Evolutionary conservation across 352 stramenopile genomes (phyloP).

Genomic region (Phytopythium sindhum): DNA sequence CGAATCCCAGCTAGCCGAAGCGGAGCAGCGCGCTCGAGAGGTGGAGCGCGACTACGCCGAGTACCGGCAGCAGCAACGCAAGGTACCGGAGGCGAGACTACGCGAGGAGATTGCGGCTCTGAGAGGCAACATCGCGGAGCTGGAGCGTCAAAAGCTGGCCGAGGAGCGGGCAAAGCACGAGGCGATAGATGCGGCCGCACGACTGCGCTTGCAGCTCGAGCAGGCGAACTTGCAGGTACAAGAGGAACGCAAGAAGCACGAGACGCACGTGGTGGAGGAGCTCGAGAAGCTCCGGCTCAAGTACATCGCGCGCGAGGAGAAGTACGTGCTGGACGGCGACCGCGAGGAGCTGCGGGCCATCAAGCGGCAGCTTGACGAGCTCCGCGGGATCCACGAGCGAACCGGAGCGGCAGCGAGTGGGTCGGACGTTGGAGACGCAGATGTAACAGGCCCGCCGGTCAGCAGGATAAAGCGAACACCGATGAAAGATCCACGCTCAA

Average conservation of each 20-base stretch:
- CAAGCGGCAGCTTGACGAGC: slow-evolving; percentile 76
- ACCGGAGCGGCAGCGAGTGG: neutral
- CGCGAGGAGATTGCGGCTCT: slow-evolving; percentile 69
- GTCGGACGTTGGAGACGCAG: neutral
- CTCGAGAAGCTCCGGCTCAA: slow-evolving; percentile 80
- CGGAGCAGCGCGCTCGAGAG: slow-evolving; percentile 45
- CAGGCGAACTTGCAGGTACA: slow-evolving; percentile 47
- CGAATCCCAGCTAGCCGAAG: slow-evolving; percentile 37
- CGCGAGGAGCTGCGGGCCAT: slow-evolving; percentile 77
- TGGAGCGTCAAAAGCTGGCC: slow-evolving; percentile 59
- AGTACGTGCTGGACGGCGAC: slow-evolving; percentile 74
- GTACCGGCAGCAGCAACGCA: slow-evolving; percentile 69
- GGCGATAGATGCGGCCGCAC: slow-evolving; percentile 29
- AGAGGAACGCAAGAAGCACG: slow-evolving; percentile 69
- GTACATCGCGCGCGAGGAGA: slow-evolving; percentile 76
- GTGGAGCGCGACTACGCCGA: slow-evolving; percentile 69
- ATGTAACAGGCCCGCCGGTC: neutral
- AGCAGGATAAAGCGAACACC: neutral
- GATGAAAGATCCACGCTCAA: neutral
- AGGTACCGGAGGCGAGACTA: slow-evolving; percentile 61
- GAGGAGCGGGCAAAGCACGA: slow-evolving; percentile 35
- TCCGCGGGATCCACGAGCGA: slow-evolving; percentile 47
- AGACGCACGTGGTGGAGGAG: slow-evolving; percentile 55
- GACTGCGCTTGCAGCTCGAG: slow-evolving; percentile 57
- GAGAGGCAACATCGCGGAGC: slow-evolving; percentile 44